A percentile compares a stretch with the other conserved stretches of the same genome.
phyloP scores from a whole-genome alignment of 1,284 basidiomycete genomes.

The Moniliophthora roreri region DNA sequence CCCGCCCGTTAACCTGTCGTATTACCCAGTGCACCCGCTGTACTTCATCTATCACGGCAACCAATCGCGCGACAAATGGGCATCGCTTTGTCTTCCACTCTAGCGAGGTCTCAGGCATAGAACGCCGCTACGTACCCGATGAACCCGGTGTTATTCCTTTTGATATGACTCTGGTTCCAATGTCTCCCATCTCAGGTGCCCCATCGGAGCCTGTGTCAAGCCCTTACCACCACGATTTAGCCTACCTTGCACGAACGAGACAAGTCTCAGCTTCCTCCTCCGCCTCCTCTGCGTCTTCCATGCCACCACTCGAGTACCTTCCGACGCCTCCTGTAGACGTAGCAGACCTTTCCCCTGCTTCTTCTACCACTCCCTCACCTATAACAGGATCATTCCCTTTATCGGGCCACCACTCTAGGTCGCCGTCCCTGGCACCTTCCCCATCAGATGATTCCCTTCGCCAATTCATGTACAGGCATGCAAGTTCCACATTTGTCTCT shows the following conservation, averaged over 20 bases:
- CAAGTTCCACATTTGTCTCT: not conserved
- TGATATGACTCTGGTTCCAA: conserved; percentile 24
- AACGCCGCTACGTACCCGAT: conserved; percentile 67
- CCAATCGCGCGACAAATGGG: conserved; percentile 75
- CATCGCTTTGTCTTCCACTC: conserved; percentile 90
- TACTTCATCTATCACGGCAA: conserved; percentile 63
- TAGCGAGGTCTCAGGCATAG: conserved; percentile 67
- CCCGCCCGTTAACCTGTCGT: conserved; percentile 8
- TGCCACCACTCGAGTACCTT: conserved; percentile 31
- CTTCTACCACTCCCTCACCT: conserved; percentile 26
- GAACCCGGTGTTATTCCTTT: conserved; percentile 67
- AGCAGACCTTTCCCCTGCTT: conserved; percentile 25
- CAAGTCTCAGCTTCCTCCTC: not conserved
- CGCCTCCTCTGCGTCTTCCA: conserved; percentile 2
- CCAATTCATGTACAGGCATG: conserved; percentile 6
- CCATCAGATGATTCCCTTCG: conserved; percentile 15
- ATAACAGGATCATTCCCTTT: conserved; percentile 24
- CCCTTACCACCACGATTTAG: not conserved
- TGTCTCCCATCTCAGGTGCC: conserved; percentile 19
- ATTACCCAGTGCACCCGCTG: conserved; percentile 59
- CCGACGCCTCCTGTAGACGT: conserved; percentile 41
- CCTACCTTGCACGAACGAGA: too few relatives aligned
- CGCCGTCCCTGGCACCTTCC: conserved; percentile 20
- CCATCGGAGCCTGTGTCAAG: conserved; percentile 7
- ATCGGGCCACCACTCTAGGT: conserved; percentile 1